phyloP scores from a whole-genome alignment of 1,284 basidiomycete genomes.

The Leccinum insolens region DNA sequence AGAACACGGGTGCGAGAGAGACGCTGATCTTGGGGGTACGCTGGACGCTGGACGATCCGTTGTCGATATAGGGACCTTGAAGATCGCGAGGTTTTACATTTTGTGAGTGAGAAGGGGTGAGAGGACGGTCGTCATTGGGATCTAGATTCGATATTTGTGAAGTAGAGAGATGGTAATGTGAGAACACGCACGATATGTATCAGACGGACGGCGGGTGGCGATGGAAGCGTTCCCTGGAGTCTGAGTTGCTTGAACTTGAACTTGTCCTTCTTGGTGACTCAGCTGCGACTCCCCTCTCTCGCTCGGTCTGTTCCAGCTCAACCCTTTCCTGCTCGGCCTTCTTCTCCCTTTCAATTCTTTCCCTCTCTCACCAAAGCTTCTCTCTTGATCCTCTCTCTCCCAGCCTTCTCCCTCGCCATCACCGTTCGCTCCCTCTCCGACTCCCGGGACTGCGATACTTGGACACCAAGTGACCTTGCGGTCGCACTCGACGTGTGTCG shows the following conservation, averaged over 20 bases:
- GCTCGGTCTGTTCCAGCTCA: slow-evolving; percentile 15
- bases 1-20: slow-evolving; percentile 26
- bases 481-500: too few relatives aligned
- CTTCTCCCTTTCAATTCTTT: too few relatives aligned
- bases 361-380: too few relatives aligned
- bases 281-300: too few relatives aligned
- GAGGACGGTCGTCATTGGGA: slow-evolving; percentile 26
- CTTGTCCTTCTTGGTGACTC: slow-evolving; percentile 30
- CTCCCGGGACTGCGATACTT: too few relatives aligned
- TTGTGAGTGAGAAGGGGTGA: slow-evolving; percentile 42
- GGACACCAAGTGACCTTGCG: too few relatives aligned
- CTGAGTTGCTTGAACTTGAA: slow-evolving; percentile 32
- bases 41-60: slow-evolving; percentile 21
- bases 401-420: too few relatives aligned
- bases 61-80: slow-evolving; percentile 33
- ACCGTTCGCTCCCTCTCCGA: too few relatives aligned
- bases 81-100: slow-evolving; percentile 37
- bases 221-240: slow-evolving; percentile 21
- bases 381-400: too few relatives aligned
- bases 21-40: slow-evolving; percentile 45
- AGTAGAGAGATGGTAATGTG: slow-evolving; percentile 18
- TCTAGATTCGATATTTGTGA: slow-evolving; percentile 17
- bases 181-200: slow-evolving; percentile 27
- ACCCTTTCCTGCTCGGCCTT: slow-evolving; percentile 18
- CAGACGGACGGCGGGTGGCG: not conserved